These are phyloP conservation scores for Pezicula rhizophila DNA, from an alignment of 2,329 filamentous ascomycete genomes.

Conservation along the genomic window DNA sequence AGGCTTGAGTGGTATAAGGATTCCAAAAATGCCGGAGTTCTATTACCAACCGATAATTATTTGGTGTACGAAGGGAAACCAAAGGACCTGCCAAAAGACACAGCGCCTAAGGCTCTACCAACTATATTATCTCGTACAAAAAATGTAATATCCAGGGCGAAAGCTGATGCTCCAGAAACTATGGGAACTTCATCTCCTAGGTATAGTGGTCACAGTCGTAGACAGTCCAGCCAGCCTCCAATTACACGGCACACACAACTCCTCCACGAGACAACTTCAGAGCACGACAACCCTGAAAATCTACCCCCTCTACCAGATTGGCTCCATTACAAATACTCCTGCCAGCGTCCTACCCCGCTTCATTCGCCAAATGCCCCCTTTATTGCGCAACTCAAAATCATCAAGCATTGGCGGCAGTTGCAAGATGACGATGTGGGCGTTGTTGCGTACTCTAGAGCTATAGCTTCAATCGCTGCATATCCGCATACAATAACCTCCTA, in stretches of 20 bases:
- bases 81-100: conserved; percentile 4
- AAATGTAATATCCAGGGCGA: conserved; percentile 24
- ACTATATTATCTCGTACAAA: conserved; percentile 9
- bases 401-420: conserved; percentile 65
- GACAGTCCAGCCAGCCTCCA: conserved; percentile 4
- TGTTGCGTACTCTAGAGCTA: conserved; percentile 80
- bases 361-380: conserved; percentile 70
- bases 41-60: conserved; percentile 46
- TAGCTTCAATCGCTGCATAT: conserved; percentile 79
- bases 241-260: conserved; percentile 39
- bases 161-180: conserved; percentile 13
- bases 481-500: conserved; percentile 38
- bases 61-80: conserved; percentile 45
- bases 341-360: conserved; percentile 68
- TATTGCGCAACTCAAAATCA: conserved; percentile 65
- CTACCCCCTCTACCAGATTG: conserved; percentile 65
- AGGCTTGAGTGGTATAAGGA: conserved; percentile 53
- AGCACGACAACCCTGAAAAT: conserved; percentile 55
- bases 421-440: conserved; percentile 73
- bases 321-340: conserved; percentile 64
- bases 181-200: conserved; percentile 18
- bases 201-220: conserved; percentile 10
- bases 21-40: conserved; percentile 36
- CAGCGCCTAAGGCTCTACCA: conserved; percentile 19
- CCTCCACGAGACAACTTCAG: conserved; percentile 67